Evolutionary conservation across 768 basidiomycete species (phyloP), one percentile per base, ranked within the genome.

Genomic region (Podaxis sp.): DNA sequence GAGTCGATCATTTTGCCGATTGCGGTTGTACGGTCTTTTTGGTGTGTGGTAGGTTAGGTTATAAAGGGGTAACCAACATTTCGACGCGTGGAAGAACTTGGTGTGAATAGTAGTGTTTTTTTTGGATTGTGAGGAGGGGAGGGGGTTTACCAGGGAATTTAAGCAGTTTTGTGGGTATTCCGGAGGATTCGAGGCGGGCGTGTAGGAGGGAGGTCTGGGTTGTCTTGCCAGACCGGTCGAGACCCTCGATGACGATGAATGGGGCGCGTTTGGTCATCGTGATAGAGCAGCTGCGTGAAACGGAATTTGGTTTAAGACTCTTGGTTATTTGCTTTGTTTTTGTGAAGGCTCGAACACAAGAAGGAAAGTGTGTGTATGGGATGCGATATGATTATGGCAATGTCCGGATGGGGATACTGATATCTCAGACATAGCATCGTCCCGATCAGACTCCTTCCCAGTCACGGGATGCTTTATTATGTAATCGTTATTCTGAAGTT

Each of bases 221-320:
- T 36, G 90, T 92, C 73, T 99, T 99, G 15, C 97, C 97, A 0
- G 93, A 95, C 64, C 92, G 82, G 73, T 99, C 96, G n/a, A 99
- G 86, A 13, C 96, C 97, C 75, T 98, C 96, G 56, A 98, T 82
- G 40, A 95, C 95, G 71, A 98, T 90, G 76, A 99, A 95, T 6
- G 90, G 83, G 0, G 92, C 93, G 15, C 90, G 82, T 68, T 62
- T 72, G 9, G 39, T 13, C 49, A 51, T 51, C n/a, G 17, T 1
- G 17, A 5, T 9, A 2, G 44, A 19, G 9, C 1, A 19, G 19
- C 7, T 22, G 44, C 7, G 17, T n/a, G n/a, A n/a, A 5, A 12
- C n/a, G 44, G 6, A n/a, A 19, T 46, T 1, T 19, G 15, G 44
- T 46, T n/a, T 17, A n/a, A 15, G 42, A 12, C 13, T 17, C 19